These are phyloP conservation scores for Eremothecium coryli DNA, from an alignment of 1,139 yeast genomes.

Conservation along the genomic window DNA sequence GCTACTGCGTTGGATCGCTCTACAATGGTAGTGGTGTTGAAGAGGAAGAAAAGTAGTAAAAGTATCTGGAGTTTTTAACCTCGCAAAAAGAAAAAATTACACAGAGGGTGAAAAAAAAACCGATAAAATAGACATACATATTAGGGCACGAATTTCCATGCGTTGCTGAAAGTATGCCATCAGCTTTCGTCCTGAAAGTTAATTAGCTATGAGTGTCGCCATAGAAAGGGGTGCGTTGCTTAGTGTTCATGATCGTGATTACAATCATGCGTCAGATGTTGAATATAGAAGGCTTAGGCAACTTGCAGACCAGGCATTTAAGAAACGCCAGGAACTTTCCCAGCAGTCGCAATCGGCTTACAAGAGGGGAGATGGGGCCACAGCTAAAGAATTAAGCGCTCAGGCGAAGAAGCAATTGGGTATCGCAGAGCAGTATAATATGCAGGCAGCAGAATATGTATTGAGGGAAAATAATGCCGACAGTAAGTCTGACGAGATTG, in stretches of 20 bases:
- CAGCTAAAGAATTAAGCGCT: slow-evolving; percentile 66
- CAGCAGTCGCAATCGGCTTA: slow-evolving; percentile 70
- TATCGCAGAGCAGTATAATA: slow-evolving; percentile 61
- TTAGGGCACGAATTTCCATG: background rate
- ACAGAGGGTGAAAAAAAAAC: too few relatives aligned
- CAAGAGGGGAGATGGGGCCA: slow-evolving; percentile 58
- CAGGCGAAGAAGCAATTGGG: slow-evolving; percentile 50
- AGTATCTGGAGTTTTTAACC: background rate
- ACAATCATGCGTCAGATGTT: slow-evolving; percentile 63
- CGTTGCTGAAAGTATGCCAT: too few relatives aligned
- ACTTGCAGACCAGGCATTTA: slow-evolving; percentile 59
- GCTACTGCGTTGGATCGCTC: background rate
- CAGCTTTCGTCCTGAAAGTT: background rate
- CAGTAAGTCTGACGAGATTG: slow-evolving; percentile 76
- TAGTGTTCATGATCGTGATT: slow-evolving; percentile 40
- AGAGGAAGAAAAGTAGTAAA: background rate
- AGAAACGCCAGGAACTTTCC: slow-evolving; percentile 47
- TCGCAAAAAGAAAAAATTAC: too few relatives aligned
- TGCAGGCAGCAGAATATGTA: slow-evolving; percentile 83
- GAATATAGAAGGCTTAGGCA: slow-evolving; percentile 57
- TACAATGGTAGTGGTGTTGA: too few relatives aligned
- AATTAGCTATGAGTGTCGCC: slow-evolving; percentile 12
- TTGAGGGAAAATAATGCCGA: slow-evolving; percentile 83
- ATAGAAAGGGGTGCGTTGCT: slow-evolving; percentile 19
- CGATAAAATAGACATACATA: too few relatives aligned